phyloP scores from a whole-genome alignment of 441 rosid species.

The Bocquillonia castaneifolia region DNA sequence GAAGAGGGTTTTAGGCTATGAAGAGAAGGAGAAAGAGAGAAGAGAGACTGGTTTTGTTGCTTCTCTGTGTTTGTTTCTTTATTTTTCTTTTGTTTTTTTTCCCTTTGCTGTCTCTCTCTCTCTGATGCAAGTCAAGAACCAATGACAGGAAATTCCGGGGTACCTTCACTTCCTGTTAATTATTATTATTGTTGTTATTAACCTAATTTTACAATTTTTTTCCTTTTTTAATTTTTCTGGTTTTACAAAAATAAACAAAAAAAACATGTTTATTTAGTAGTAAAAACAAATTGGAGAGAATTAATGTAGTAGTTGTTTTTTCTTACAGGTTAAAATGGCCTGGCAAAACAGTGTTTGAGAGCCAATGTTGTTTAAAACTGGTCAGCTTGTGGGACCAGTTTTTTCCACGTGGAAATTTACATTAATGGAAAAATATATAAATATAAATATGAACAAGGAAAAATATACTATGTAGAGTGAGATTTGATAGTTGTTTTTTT shows the following conservation, averaged over 20 bases:
- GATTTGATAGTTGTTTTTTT: neutral
- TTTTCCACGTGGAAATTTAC: neutral
- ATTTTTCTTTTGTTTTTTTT: neutral
- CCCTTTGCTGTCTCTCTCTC: constrained; percentile 18
- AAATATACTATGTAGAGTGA: neutral
- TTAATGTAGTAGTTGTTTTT: neutral
- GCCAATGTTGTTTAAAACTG: neutral
- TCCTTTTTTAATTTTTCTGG: neutral
- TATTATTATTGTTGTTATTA: neutral
- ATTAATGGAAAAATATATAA: neutral
- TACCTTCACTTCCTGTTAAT: constrained; percentile 26
- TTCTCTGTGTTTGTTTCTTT: neutral
- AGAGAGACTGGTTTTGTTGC: too few relatives aligned
- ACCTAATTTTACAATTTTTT: neutral
- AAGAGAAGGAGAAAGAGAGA: constrained; percentile 15
- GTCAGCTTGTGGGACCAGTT: neutral
- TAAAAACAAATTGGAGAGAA: neutral
- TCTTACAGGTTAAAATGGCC: constrained; percentile 9
- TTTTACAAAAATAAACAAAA: too few relatives aligned
- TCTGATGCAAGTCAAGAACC: constrained; percentile 23
- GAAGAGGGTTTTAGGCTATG: constrained; percentile 13
- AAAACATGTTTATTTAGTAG: too few relatives aligned
- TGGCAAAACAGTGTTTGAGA: neutral
- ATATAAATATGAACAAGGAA: too few relatives aligned
- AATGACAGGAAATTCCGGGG: constrained; percentile 42